Percentiles rank a stretch among this genome's conserved stretches.
These are phyloP conservation scores for Aphanomyces invadans DNA, from an alignment of 352 stramenopile species.

Conservation along the genomic window DNA sequence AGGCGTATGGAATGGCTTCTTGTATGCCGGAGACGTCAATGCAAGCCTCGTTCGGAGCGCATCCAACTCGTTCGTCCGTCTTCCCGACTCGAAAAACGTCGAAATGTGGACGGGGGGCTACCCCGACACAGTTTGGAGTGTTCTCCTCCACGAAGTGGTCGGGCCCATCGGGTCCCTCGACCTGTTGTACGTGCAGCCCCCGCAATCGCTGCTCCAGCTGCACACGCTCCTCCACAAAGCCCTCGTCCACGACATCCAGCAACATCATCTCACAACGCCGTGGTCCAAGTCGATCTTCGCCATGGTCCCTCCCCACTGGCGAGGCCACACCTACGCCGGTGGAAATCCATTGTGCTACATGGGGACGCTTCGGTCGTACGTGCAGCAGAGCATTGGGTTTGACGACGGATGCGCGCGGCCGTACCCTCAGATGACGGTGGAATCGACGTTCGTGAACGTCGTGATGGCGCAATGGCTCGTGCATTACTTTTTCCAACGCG, in stretches of 20 bases:
- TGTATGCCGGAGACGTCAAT: not conserved
- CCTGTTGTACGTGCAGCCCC: no score
- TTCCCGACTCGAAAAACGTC: not conserved
- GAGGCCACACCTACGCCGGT: not conserved
- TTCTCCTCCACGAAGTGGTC: no score
- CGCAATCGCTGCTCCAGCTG: no score
- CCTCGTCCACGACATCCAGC: not conserved
- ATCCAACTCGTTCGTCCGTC: not conserved
- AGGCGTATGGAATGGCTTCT: not conserved
- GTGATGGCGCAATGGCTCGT: not conserved
- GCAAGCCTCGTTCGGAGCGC: conserved; percentile 1
- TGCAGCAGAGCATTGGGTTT: conserved; percentile 1
- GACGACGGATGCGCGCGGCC: not conserved
- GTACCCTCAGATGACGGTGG: not conserved
- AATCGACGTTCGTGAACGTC: not conserved
- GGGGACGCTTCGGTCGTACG: not conserved
- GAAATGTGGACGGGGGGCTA: not conserved
- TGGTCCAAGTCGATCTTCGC: not conserved
- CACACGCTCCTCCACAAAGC: no score
- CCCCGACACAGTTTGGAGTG: not conserved
- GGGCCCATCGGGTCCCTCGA: no score
- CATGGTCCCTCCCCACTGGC: not conserved
- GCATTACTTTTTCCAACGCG: no score
- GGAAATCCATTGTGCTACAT: not conserved
- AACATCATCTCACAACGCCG: not conserved